Percentiles rank a stretch among this genome's conserved stretches.
Evolutionary conservation across 345 rosid genomes (phyloP).

Genomic region (Turnera subulata): DNA sequence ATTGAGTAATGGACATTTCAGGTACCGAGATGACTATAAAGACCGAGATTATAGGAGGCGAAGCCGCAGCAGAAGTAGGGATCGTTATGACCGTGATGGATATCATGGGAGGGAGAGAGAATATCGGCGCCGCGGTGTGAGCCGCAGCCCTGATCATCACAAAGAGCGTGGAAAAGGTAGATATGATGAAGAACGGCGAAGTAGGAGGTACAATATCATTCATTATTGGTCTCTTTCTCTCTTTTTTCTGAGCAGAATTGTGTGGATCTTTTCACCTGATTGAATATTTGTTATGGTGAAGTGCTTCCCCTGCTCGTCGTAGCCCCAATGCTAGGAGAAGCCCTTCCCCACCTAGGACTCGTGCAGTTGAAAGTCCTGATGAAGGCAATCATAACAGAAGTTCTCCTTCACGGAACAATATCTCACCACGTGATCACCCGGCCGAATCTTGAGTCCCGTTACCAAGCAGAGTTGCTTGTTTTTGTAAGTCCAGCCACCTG

Average conservation of each 20-base stretch:
- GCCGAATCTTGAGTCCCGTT: slow-evolving; percentile 45
- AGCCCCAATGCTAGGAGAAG: slow-evolving; percentile 37
- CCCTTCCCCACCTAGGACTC: slow-evolving; percentile 30
- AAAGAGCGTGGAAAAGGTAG: slow-evolving; percentile 44
- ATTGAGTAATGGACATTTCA: neutral
- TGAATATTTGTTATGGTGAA: slow-evolving; percentile 9
- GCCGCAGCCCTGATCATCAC: slow-evolving; percentile 46
- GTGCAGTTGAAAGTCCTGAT: slow-evolving; percentile 38
- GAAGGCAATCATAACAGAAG: slow-evolving; percentile 29
- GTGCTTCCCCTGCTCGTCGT: slow-evolving; percentile 47
- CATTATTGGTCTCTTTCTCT: neutral
- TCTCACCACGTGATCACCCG: slow-evolving; percentile 35
- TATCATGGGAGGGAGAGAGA: slow-evolving; percentile 49
- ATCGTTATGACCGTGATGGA: slow-evolving; percentile 45
- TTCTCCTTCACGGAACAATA: slow-evolving; percentile 44
- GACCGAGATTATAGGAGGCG: slow-evolving; percentile 48
- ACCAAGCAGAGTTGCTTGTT: slow-evolving; percentile 30
- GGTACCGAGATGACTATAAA: slow-evolving; percentile 34
- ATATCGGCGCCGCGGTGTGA: slow-evolving; percentile 48
- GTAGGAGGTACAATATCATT: slow-evolving; percentile 28
- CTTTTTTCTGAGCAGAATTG: neutral
- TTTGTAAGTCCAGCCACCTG: slow-evolving; percentile 30
- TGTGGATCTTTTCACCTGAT: neutral
- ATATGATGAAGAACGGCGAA: slow-evolving; percentile 42
- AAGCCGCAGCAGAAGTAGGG: slow-evolving; percentile 53